Evolutionary conservation across 768 basidiomycete genomes (phyloP), one percentile per base, ranked within the genome.

Genomic region (Myochromella boudieri): DNA sequence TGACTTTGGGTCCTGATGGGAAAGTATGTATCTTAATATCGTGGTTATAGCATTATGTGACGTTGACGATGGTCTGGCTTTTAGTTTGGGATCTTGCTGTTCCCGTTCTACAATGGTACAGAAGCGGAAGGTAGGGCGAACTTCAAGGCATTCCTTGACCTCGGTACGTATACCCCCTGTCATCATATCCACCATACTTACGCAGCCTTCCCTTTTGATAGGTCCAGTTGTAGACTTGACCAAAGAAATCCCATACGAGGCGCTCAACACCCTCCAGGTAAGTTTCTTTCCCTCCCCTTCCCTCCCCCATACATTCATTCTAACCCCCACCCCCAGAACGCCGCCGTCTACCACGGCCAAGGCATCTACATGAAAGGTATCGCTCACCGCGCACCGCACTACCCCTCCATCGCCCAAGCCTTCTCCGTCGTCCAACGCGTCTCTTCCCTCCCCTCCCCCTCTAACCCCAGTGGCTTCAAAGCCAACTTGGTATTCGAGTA

Each of bases 61-160:
- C n/a, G n/a, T 31, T 31, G 29, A 31, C n/a, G n/a, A n/a, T 8
- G 14, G n/a, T 34, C 33, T n/a, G 18, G 18, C n/a, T 28, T 17
- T 11, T 14, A 80, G 77, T 74, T 77, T 4, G 56, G 55, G 11
- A 53, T 76, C 25, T 55, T 68, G 0, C 40, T 68, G 1, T 33
- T 62, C 9, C 33, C 70, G 11, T 80, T 79, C 52, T 80, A 69
- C 55, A 78, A 82, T 50, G 79, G 79, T 1, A 62, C 74, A 0
- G 77, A 76, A 48, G 63, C 60, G 2, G 79, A 80, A 53, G 80
- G 76, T 26, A 64, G 72, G 31, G 57, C 60, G 21, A 65, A 62
- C 22, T 80, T 64, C 60, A 75, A 77, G 57, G 37, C 51, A 14
- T 71, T 81, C 51, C 64, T 71, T 37, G 75, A 77, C 45, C 56